Evolutionary conservation across 148 eudicot genomes (phyloP).

Genomic region (Nepenthes gracilis): DNA sequence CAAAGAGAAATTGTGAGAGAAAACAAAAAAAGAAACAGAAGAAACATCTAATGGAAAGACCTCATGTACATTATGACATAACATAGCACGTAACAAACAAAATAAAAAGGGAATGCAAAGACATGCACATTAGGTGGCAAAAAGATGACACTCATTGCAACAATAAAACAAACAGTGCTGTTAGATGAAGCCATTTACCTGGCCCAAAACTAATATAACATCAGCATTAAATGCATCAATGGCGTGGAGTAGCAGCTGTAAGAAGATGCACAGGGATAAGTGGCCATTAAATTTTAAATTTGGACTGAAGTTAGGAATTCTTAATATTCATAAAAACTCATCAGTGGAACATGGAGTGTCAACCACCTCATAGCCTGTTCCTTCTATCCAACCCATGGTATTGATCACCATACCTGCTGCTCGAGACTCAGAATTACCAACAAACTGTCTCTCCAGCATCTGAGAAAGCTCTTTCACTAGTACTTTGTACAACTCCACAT

Average conservation of each 20-base stretch:
- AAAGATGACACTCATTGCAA: neutral
- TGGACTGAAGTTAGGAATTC: neutral
- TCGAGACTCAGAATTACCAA: constrained; percentile 78
- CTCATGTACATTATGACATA: too few species aligned
- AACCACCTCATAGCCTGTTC: constrained; percentile 77
- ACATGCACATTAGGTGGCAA: neutral
- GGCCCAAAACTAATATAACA: constrained; percentile 88
- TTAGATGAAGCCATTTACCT: constrained; percentile 35
- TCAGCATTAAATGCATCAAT: constrained; percentile 77
- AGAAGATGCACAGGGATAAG: constrained; percentile 1
- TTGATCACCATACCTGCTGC: constrained; percentile 98
- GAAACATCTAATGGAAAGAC: too few species aligned
- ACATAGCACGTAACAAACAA: too few species aligned
- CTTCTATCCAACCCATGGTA: constrained; percentile 99
- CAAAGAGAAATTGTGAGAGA: too few species aligned
- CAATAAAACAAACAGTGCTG: neutral
- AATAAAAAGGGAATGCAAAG: too few species aligned
- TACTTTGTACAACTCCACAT: constrained; percentile 73
- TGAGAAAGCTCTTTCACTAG: constrained; percentile 82
- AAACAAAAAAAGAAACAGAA: too few species aligned
- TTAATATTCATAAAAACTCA: neutral
- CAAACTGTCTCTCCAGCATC: constrained; percentile 69
- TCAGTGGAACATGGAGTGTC: neutral
- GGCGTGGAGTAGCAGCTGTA: constrained; percentile 92
- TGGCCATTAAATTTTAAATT: neutral